A percentile compares a stretch with the other conserved stretches of the same genome.
Evolutionary conservation across 306 rosid species (phyloP).

Genomic region (Cicer judaicum): DNA sequence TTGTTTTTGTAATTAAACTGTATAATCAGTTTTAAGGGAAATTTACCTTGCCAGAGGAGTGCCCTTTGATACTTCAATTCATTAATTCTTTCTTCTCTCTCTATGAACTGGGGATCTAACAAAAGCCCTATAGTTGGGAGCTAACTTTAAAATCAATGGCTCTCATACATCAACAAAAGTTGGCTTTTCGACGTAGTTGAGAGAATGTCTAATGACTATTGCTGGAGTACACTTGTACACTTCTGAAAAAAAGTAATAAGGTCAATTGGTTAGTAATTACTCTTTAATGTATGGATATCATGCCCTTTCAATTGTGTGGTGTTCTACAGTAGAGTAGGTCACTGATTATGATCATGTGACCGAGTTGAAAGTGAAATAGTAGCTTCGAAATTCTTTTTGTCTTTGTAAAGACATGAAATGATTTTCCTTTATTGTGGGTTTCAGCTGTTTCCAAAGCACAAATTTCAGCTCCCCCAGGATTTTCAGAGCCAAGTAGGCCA

Average conservation of each 20-base stretch:
- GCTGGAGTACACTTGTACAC: not conserved
- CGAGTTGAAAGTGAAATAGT: not conserved
- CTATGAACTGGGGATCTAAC: not conserved
- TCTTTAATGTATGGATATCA: not conserved
- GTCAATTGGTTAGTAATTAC: not conserved
- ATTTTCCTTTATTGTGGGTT: constrained; percentile 33
- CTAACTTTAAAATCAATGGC: not conserved
- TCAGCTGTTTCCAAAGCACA: constrained; percentile 78
- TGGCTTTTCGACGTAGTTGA: not conserved
- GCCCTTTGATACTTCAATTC: no score
- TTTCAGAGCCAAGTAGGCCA: constrained; percentile 74
- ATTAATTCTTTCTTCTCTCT: no score
- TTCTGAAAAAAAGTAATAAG: not conserved
- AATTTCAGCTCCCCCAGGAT: constrained; percentile 87
- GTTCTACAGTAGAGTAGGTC: not conserved
- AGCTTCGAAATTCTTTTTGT: not conserved
- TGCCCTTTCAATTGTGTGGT: not conserved
- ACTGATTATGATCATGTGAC: constrained; percentile 26
- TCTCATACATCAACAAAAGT: constrained; percentile 3
- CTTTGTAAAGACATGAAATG: constrained; percentile 29
- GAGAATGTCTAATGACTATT: not conserved
- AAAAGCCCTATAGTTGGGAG: not conserved
- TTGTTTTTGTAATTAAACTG: no score
- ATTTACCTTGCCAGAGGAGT: no score
- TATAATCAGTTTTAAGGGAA: no score